Percentiles rank a stretch among this genome's conserved stretches.
Conservation (phyloP, 345 rosid genomes). For the Raphanus raphanistrum region DNA sequence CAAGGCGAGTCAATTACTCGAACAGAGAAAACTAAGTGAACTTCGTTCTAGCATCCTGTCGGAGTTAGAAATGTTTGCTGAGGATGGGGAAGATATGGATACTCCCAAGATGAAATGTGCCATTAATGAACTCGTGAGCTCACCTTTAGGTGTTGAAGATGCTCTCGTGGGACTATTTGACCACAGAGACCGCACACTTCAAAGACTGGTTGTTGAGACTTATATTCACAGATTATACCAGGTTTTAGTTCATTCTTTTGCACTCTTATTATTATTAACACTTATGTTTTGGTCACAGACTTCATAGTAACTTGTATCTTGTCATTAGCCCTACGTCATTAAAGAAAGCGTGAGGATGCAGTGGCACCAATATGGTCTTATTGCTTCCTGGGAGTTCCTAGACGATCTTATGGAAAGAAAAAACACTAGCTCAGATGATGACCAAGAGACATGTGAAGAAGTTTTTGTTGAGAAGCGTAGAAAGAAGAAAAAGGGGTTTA, state of each 20-base stretch:
- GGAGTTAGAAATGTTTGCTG: constrained; percentile 97
- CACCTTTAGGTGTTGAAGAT: constrained; percentile 98
- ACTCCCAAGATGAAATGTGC: constrained; percentile 98
- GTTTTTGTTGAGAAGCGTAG: constrained; percentile 65
- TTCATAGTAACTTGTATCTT: constrained; percentile 29
- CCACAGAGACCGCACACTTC: constrained; percentile 98
- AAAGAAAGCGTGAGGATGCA: constrained; percentile 98
- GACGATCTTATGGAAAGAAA: constrained; percentile 81
- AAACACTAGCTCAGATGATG: constrained; percentile 51
- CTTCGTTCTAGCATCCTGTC: constrained; percentile 96
- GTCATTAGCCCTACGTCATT: constrained; percentile 83
- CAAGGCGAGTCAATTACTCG: constrained; percentile 93
- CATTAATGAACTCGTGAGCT: constrained; percentile 87
- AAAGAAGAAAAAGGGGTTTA: constrained; percentile 92
- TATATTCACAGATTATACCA: constrained; percentile 92
- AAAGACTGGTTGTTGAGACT: constrained; percentile 94
- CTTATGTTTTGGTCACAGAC: constrained; percentile 1
- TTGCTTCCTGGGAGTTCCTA: constrained; percentile 98
- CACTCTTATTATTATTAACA: neutral
- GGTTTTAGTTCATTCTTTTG: constrained; percentile 41
- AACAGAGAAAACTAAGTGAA: constrained; percentile 95
- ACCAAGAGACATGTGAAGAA: constrained; percentile 44
- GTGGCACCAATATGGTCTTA: constrained; percentile 95
- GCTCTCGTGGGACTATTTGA: constrained; percentile 98
- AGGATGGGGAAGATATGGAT: constrained; percentile 98